Evolutionary conservation across 306 rosid genomes (phyloP), one percentile per base, ranked within the genome.

Genomic region (Quercus engelmannii): DNA sequence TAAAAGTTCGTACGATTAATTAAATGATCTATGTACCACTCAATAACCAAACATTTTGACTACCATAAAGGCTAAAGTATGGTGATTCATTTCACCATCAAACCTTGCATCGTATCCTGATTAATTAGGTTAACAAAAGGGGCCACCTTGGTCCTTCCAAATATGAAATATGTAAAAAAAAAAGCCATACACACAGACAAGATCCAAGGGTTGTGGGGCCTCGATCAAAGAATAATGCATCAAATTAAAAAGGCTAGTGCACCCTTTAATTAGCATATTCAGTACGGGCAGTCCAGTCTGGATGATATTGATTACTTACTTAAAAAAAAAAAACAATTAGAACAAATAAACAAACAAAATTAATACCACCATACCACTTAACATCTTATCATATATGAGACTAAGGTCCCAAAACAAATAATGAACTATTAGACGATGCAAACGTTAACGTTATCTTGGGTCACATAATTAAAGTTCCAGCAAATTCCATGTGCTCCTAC

Each of bases 401-500:
- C 17, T 5, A 3, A 12, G 17, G 17, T 49, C 54, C 54, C 12
- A 10, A 49, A 4, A 12, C 49, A 21, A 68, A 43, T 30, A 46
- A 33, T 69, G 23, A 21, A 14, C 62, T 15, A 17, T 64, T 19
- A 23, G 52, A 31, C 17, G 28, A 33, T 38, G 62, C 19, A 19
- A 12, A 30, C 51, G 3, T 31, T 54, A 33, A 30, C 51, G 3
- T 31, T 54, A 33, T 56, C 8, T 51, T 35, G 13, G 28, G 71
- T 58, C 71, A 17, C 71, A 25, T 52, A 6, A 71, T 55, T 10
- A 13, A 31, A 52, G 38, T 54, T n/a, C 28, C 26, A 73, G 21
- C 83, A 46, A 78, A 62, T 28, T 76, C 71, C 88, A 83, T 86
- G 83, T 79, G 89, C 75, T 57, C 2, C n/a, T 20, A 57, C 77